Percentiles rank a stretch among this genome's conserved stretches.
phyloP scores from a whole-genome alignment of 2,329 filamentous ascomycete genomes.

The Teratosphaeria viscida region DNA sequence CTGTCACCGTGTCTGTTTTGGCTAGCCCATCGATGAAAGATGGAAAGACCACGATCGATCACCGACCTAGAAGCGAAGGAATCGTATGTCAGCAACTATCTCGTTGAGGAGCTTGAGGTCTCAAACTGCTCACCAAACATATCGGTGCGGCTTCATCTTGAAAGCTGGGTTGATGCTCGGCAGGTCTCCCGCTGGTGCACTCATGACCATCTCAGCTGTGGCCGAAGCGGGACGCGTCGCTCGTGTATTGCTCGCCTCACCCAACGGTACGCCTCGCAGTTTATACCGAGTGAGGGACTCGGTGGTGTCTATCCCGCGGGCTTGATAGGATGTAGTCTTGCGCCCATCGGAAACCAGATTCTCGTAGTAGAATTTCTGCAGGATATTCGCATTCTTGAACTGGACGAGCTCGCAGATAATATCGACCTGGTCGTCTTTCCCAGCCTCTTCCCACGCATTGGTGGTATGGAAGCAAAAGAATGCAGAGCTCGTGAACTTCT shows the following conservation, averaged over 20 bases:
- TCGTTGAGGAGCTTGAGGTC: background rate
- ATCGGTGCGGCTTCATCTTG: slow-evolving; percentile 45
- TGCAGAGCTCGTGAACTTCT: slow-evolving; percentile 54
- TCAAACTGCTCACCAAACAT: slow-evolving; percentile 42
- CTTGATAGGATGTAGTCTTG: background rate
- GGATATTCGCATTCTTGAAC: slow-evolving; percentile 54
- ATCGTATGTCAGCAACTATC: background rate
- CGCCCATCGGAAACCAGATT: slow-evolving; percentile 45
- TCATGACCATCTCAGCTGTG: background rate
- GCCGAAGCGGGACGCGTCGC: background rate
- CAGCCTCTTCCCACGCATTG: slow-evolving; percentile 61
- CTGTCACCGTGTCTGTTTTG: slow-evolving; percentile 53
- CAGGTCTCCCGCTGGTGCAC: slow-evolving; percentile 45
- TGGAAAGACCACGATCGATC: slow-evolving; percentile 46
- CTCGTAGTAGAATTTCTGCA: slow-evolving; percentile 60
- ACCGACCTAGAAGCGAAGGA: slow-evolving; percentile 13
- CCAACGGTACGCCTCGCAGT: background rate
- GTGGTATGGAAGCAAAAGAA: slow-evolving; percentile 73
- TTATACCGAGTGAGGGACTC: slow-evolving; percentile 30
- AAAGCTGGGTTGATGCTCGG: slow-evolving; percentile 54
- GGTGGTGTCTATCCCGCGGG: slow-evolving; percentile 10
- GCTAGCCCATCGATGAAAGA: slow-evolving; percentile 52
- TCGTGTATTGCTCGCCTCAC: background rate
- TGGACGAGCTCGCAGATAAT: slow-evolving; percentile 56
- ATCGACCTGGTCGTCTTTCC: slow-evolving; percentile 30